Base-by-base conservation (phyloP, 352 stramenopile genomes). In the Pythium apleroticum region DNA sequence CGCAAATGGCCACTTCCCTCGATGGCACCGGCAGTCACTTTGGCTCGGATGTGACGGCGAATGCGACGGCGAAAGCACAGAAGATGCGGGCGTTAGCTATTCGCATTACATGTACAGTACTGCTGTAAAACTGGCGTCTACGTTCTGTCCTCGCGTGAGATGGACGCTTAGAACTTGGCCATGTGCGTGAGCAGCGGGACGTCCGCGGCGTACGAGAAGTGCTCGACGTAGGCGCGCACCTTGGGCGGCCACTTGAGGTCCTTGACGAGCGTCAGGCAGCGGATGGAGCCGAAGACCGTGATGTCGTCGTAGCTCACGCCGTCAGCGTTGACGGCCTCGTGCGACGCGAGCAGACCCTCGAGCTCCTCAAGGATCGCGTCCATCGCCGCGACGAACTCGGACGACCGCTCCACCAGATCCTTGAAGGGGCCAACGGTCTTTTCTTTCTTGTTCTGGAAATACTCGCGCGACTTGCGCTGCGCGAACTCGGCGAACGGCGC, bases 371-470 rank as follows among this genome's bases (percentile, higher is more conserved):
- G 65, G 66, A 74, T 62, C 59, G 59, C 50, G 61, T 87, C 81
- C 46, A 76, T 68, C 61, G 78, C 54, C n/a, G 63, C 64, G 25
- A 87, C 84, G 33, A 83, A 58, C 68, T 82, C 66, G 6, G 73
- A 64, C 0, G 65, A 76, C 60, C 84, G 77, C 53, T 59, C 72
- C 15, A 83, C 35, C 35, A 73, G 71, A 19, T 77, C 69, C 15
- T 57, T 68, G 57, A 87, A 87, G 1, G 76, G 57, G 20, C 72
- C 77, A 46, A 80, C 71, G 56, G 62, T 74, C 65, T 80, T 74
- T 64, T 86, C 77, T 65, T 86, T 86, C 73, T 86, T 86, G 48
- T 68, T 68, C 52, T 76, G 78, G 60, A 80, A 86, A 70, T 84
- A 86, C 50, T 81, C 71, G 35, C 77, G 75, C 35, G 75, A 83